A percentile compares a stretch with the other conserved stretches of the same genome.
Conservation (phyloP, 768 basidiomycete species). For the Coprinopsis marcescibilis region DNA sequence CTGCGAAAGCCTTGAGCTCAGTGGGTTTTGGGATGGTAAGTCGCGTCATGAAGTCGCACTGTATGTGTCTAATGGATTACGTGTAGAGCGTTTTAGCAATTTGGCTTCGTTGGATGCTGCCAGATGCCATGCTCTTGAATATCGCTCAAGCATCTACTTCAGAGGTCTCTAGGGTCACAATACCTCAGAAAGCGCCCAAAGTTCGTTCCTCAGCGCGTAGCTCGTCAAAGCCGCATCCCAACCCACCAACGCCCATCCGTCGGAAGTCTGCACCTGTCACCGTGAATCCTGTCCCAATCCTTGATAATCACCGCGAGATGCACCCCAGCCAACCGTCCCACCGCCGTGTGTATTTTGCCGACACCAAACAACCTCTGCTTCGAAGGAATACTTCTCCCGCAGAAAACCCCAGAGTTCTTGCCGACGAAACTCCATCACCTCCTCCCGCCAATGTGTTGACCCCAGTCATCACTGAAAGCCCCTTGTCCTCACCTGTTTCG, state of each 20-base stretch:
- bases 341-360: constrained; percentile 29
- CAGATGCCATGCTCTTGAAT: no score
- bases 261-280: not conserved
- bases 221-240: constrained; percentile 14
- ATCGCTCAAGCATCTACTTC: no score
- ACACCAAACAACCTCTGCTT: constrained; percentile 14
- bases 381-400: constrained; percentile 19
- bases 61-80: no score
- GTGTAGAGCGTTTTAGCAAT: constrained; percentile 40
- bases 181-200: not conserved
- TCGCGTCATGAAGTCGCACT: constrained; percentile 5
- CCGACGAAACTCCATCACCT: not conserved
- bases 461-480: constrained; percentile 7
- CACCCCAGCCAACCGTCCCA: constrained; percentile 11
- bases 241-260: constrained; percentile 2
- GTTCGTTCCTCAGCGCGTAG: not conserved
- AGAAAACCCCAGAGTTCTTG: constrained; percentile 3
- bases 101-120: constrained; percentile 37
- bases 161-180: not conserved
- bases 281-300: not conserved
- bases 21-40: constrained; percentile 36
- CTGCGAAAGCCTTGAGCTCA: constrained; percentile 27
- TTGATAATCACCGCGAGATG: constrained; percentile 3
- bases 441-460: not conserved
- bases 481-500: not conserved